Evolutionary conservation across 208 protist species (phyloP), one percentile per base, ranked within the genome.

Genomic region (Leishmania turanica): DNA sequence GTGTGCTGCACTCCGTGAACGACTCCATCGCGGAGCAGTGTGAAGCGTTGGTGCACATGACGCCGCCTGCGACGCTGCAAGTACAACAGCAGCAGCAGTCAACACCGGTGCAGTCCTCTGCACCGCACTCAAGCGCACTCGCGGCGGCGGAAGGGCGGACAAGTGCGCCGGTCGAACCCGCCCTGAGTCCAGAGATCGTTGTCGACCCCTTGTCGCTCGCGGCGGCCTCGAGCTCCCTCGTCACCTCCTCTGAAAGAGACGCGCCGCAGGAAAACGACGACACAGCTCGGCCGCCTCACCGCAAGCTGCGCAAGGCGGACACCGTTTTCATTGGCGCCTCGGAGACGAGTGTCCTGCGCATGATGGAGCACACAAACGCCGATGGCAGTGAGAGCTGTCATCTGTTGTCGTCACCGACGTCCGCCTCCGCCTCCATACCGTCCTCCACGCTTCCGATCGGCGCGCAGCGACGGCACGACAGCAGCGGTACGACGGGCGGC

Each of bases 331-430:
- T 87, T 31, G 79, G 79, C 5, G 76, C 75, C 17, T 80, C 78
- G 1, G 83, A 81, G 62, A 83, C 69, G 75, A 87, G 79, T 40
- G 62, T 83, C 65, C 83, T 83, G 78, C 78, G 74, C 54, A 65
- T 81, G 79, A 66, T 86, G 74, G 78, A 82, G 51, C 58, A 54
- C 49, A 65, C 78, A 42, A 74, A 62, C 24, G 77, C 9, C n/a
- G 56, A 40, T 7, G 62, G 21, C 40, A 37, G 47, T 3, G 75
- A 68, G 47, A 37, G 31, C 31, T 17, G 40, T 31, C 53, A 37
- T 31, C 37, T 49, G 31, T 24, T 49, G 37, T 13, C 74, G 9
- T 2, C 54, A 21, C 37, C 69, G 56, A 6, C 24, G 51, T 66
- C 56, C 9, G 7, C 68, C 15, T 51, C 60, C 31, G 45, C 37